A percentile compares a stretch with the other conserved stretches of the same genome.
Conservation (phyloP, 805 yeast genomes). For the Suhomyces sp. region DNA sequence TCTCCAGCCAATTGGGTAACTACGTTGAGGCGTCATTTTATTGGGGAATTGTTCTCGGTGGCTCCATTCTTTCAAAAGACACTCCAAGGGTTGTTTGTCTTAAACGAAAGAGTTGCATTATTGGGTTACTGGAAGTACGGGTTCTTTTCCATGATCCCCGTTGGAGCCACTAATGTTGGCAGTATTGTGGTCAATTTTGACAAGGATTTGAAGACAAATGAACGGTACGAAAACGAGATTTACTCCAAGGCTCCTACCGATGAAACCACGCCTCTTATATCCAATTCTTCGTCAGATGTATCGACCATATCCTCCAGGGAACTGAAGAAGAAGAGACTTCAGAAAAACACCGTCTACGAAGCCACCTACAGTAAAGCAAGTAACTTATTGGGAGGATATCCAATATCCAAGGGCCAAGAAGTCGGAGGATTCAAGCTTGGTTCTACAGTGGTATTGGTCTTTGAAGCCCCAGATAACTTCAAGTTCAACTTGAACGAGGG, state of each 20-base stretch:
- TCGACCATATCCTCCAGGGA: conserved; percentile 9
- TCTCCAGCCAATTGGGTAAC: conserved; percentile 97
- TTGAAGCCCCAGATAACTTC: conserved; percentile 89
- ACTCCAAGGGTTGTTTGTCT: conserved; percentile 78
- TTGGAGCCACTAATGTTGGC: conserved; percentile 98
- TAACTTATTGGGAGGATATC: conserved; percentile 75
- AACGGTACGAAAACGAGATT: conserved; percentile 53
- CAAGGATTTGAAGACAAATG: conserved; percentile 82
- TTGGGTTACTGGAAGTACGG: conserved; percentile 97
- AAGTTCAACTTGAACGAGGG: conserved; percentile 67
- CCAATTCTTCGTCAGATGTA: conserved; percentile 9
- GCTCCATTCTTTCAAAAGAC: conserved; percentile 94
- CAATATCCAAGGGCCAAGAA: conserved; percentile 86
- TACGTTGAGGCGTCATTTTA: conserved; percentile 87
- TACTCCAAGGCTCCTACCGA: conserved; percentile 23
- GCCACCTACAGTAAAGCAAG: conserved; percentile 87
- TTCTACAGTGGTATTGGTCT: conserved; percentile 92
- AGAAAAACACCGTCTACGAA: conserved; percentile 84
- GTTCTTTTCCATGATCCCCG: conserved; percentile 97
- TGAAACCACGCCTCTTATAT: conserved; percentile 34
- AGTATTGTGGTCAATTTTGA: conserved; percentile 90
- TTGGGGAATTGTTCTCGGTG: conserved; percentile 92
- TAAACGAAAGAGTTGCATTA: conserved; percentile 93
- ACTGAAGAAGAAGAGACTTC: conserved; percentile 35
- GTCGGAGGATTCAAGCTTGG: conserved; percentile 98